Conservation (phyloP, 345 rosid genomes). For the Gossypium stocksii region DNA sequence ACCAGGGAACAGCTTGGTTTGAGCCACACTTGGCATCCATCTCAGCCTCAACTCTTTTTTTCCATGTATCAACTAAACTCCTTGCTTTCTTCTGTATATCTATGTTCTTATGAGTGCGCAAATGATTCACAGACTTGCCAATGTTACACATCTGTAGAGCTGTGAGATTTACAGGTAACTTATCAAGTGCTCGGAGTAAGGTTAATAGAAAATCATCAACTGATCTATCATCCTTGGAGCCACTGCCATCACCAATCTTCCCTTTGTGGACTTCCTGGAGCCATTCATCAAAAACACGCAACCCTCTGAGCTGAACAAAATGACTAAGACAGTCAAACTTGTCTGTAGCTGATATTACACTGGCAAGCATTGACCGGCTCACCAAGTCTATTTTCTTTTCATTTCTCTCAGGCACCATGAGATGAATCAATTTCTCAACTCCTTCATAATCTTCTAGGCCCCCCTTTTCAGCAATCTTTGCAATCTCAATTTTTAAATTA, state of each 20-base stretch:
- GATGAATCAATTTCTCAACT: conserved; percentile 74
- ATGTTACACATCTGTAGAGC: conserved; percentile 86
- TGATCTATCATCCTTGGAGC: conserved; percentile 65
- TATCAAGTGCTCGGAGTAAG: conserved; percentile 82
- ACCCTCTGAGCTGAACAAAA: conserved; percentile 81
- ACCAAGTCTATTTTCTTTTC: conserved; percentile 68
- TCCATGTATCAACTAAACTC: conserved; percentile 78
- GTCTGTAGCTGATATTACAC: conserved; percentile 73
- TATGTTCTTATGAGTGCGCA: conserved; percentile 65
- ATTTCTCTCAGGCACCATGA: conserved; percentile 42
- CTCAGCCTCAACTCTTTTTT: conserved; percentile 93
- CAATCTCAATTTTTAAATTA: conserved; percentile 55
- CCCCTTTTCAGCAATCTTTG: conserved; percentile 69
- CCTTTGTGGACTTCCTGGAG: conserved; percentile 92
- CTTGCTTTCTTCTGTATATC: conserved; percentile 88
- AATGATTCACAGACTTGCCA: conserved; percentile 84
- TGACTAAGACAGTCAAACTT: conserved; percentile 65
- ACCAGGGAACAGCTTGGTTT: conserved; percentile 55
- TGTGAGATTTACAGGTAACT: conserved; percentile 78
- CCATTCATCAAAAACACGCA: conserved; percentile 89
- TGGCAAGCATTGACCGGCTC: conserved; percentile 59
- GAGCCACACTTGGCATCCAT: conserved; percentile 75
- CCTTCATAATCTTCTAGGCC: conserved; percentile 73
- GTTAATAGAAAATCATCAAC: conserved; percentile 68
- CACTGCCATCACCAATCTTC: conserved; percentile 59